A percentile compares a stretch with the other conserved stretches of the same genome.
phyloP scores from a whole-genome alignment of 1,284 basidiomycete species.

The Trichosporon ovoides region DNA sequence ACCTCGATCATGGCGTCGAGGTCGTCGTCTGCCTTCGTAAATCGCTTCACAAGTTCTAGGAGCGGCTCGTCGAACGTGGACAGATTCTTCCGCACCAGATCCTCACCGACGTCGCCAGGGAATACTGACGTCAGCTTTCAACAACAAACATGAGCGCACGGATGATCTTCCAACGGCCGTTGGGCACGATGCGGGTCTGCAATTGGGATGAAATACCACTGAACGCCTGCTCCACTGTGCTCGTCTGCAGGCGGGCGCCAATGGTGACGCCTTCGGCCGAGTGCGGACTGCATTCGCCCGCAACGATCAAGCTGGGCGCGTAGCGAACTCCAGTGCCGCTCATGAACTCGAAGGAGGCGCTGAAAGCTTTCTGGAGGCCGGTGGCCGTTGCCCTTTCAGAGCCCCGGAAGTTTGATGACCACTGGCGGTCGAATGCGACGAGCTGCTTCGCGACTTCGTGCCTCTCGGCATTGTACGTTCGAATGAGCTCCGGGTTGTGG shows the following conservation, averaged over 20 bases:
- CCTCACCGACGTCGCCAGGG: neutral
- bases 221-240: neutral
- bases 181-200: neutral
- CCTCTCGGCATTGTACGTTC: slow-evolving; percentile 52
- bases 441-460: slow-evolving; percentile 55
- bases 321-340: neutral
- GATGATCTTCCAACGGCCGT: neutral
- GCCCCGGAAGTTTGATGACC: slow-evolving; percentile 54
- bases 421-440: slow-evolving; percentile 71
- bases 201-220: neutral
- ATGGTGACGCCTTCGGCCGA: neutral
- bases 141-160: neutral
- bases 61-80: neutral
- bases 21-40: neutral
- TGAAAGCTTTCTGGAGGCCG: neutral
- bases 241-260: neutral
- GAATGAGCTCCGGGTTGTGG: slow-evolving; percentile 60
- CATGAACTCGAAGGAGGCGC: no score
- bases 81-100: neutral
- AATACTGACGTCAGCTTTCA: neutral
- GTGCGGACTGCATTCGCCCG: neutral
- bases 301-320: neutral
- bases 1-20: neutral
- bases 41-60: neutral
- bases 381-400: no score